These are phyloP conservation scores for Epicoccum sorghinum DNA, from an alignment of 2,329 filamentous ascomycete genomes.

Conservation along the genomic window DNA sequence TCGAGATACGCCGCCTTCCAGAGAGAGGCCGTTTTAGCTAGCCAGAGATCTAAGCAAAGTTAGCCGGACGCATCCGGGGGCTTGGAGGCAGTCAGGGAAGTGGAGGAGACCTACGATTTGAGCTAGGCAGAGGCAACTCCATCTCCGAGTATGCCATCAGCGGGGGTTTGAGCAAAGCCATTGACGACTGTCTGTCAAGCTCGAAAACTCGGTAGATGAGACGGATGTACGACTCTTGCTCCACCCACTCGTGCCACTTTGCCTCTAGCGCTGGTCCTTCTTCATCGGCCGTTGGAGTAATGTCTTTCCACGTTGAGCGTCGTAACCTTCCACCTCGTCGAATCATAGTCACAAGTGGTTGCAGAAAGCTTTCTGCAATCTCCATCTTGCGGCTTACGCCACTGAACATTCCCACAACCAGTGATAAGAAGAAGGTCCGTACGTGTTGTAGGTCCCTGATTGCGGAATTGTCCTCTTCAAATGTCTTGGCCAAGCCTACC, in stretches of 20 bases:
- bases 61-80: background rate
- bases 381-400: slow-evolving; percentile 66
- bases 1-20: slow-evolving; percentile 69
- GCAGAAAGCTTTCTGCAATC: slow-evolving; percentile 63
- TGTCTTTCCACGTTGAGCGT: slow-evolving; percentile 59
- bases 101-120: slow-evolving; percentile 49
- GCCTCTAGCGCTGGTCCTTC: slow-evolving; percentile 62
- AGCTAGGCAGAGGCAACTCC: slow-evolving; percentile 67
- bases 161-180: slow-evolving; percentile 69
- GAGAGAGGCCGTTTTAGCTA: slow-evolving; percentile 65
- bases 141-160: slow-evolving; percentile 73
- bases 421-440: slow-evolving; percentile 57
- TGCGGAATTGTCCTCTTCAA: slow-evolving; percentile 57
- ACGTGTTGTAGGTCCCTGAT: slow-evolving; percentile 60
- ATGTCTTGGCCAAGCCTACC: slow-evolving; percentile 47
- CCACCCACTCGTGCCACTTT: slow-evolving; percentile 71
- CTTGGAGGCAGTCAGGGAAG: background rate
- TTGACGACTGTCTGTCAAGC: slow-evolving; percentile 70
- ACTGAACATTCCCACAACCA: slow-evolving; percentile 64
- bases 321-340: slow-evolving; percentile 65
- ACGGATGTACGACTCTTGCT: slow-evolving; percentile 71
- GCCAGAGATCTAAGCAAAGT: slow-evolving; percentile 60
- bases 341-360: slow-evolving; percentile 62
- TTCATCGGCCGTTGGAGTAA: slow-evolving; percentile 61
- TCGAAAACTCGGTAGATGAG: slow-evolving; percentile 70